Percentiles rank a stretch among this genome's conserved stretches.
These are phyloP conservation scores for Tetracladium setigerum DNA, from an alignment of 495 filamentous ascomycete species.

Conservation along the genomic window DNA sequence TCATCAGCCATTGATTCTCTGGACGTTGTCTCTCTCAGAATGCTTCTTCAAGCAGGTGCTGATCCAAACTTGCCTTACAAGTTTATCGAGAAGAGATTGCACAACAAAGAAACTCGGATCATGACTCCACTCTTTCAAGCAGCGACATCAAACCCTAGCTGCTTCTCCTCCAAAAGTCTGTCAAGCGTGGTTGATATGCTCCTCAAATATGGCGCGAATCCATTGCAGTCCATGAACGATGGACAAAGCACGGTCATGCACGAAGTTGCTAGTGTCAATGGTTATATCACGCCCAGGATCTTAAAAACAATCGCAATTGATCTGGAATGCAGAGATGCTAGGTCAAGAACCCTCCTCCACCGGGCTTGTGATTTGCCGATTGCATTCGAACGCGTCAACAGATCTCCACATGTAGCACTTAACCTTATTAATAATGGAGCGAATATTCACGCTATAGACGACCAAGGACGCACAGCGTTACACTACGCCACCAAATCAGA, in stretches of 20 bases:
- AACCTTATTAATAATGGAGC: neutral
- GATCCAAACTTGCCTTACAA: neutral
- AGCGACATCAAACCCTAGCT: too few species aligned
- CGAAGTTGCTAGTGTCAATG: neutral
- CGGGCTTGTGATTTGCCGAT: neutral
- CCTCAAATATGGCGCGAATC: neutral
- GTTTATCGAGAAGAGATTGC: neutral
- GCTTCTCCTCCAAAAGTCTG: too few species aligned
- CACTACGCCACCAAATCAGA: neutral
- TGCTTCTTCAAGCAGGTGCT: neutral
- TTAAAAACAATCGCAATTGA: neutral
- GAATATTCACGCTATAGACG: neutral
- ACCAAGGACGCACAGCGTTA: neutral
- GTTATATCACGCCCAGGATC: too few species aligned
- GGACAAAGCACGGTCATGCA: neutral
- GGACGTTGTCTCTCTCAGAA: neutral
- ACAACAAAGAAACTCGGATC: neutral
- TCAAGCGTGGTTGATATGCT: neutral
- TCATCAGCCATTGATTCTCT: neutral
- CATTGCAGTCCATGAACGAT: neutral
- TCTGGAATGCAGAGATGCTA: neutral
- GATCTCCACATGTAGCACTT: neutral
- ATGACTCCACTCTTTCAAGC: too few species aligned
- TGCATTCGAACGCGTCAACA: neutral
- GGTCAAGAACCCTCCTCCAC: conserved; percentile 3